Base-by-base conservation (phyloP, 2,329 filamentous ascomycete species). In the Parastagonospora nodorum region DNA sequence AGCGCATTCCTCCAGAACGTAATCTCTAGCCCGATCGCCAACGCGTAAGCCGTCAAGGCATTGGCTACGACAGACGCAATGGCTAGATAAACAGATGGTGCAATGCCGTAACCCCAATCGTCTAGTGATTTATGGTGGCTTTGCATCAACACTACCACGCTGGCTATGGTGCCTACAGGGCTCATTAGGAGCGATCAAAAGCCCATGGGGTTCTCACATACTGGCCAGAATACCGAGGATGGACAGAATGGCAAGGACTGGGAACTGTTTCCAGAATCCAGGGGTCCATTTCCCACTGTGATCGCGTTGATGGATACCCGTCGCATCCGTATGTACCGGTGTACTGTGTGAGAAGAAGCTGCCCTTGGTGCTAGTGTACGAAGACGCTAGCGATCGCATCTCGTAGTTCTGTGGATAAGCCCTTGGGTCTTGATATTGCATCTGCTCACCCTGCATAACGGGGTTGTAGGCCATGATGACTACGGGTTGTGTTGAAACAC, bases 1-100 rank as follows among this genome's bases (percentile, higher is more conserved):
- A 48, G 32, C n/a, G 45, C 45, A 30, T 42, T 42, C 27, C 45
- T 42, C 45, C 45, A 48, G 12, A 48, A 48, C 1, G 32, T 38
- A 27, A 43, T 38, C 7, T 42, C 45, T 7, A 48, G 27, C 7
- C 45, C 45, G 10, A 35, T 35, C 11, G 45, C 32, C n/a, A 48
- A 24, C 19, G 45, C 45, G 27, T 48, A 43, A 11, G 45, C 45
- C 27, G 40, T 42, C 45, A 48, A 33, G 11, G 30, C 39, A 42
- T 48, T 48, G 9, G 39, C 45, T 16, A 48, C 14, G 2, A 48
- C 45, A 29, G 45, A 42, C 10, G 32, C 31, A 31, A 48, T 42
- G n/a, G 39, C 39, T n/a, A 48, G 24, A 16, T 37, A 48, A 4
- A 48, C 45, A 19, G 31, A 37, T 5, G 45, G 45, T 9, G 45